Conservation (phyloP, 345 rosid genomes). For the Eutrema japonicum region DNA sequence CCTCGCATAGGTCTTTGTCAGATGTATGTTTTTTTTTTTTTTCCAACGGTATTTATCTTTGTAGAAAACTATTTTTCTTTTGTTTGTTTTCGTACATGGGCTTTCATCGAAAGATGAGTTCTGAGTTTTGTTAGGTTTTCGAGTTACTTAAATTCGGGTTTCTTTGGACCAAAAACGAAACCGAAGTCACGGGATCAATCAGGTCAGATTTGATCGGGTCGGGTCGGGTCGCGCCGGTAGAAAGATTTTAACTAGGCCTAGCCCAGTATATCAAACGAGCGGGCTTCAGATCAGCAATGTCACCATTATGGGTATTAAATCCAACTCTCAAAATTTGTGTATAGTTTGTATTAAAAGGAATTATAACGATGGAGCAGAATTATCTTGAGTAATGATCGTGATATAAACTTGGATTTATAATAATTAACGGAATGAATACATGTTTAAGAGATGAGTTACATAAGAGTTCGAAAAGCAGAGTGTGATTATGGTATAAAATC, state of each 20-base stretch:
- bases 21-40: not conserved
- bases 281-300: constrained; percentile 1
- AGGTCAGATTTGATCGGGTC: not conserved
- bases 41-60: constrained; percentile 35
- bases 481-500: too few relatives aligned
- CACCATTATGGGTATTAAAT: not conserved
- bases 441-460: too few relatives aligned
- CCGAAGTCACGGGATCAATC: not conserved
- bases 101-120: not conserved
- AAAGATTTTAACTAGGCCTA: not conserved
- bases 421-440: too few relatives aligned
- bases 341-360: too few relatives aligned
- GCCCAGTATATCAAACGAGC: not conserved
- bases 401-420: too few relatives aligned
- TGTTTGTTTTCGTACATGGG: constrained; percentile 14
- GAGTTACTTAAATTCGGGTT: not conserved
- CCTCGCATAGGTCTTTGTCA: constrained; percentile 29
- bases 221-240: not conserved
- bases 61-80: constrained; percentile 5
- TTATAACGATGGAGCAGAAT: too few relatives aligned
- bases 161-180: not conserved
- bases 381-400: too few relatives aligned
- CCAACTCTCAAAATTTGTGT: too few relatives aligned
- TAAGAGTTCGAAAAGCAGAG: too few relatives aligned
- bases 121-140: not conserved